Conservation (phyloP, 2,329 filamentous ascomycete species). For the Ophiostoma ulmi region DNA sequence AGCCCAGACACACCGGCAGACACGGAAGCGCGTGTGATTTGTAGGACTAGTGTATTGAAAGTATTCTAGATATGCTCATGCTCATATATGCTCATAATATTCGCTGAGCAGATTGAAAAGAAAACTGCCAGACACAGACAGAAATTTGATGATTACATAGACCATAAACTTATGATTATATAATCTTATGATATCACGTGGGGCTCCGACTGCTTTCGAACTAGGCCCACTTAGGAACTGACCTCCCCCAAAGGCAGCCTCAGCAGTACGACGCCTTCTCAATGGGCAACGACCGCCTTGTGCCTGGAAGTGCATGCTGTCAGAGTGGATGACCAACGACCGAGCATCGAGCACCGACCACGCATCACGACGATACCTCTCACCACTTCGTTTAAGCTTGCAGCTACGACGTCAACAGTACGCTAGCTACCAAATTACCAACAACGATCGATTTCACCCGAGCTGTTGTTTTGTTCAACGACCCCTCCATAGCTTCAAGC, state of each 20-base stretch:
- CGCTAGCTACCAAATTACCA: neutral
- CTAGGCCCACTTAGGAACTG: constrained; percentile 26
- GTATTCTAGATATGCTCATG: neutral
- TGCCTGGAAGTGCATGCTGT: constrained; percentile 12
- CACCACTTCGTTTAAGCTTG: neutral
- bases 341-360: neutral
- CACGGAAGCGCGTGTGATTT: constrained; percentile 18
- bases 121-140: neutral
- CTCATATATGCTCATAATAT: neutral
- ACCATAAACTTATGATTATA: neutral
- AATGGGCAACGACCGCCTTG: constrained; percentile 19
- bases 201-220: neutral
- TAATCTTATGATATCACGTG: constrained; percentile 1
- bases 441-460: neutral
- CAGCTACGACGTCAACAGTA: neutral
- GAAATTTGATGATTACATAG: neutral
- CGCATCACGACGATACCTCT: neutral
- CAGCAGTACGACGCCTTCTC: constrained; percentile 27
- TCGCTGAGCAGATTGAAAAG: neutral
- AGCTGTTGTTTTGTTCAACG: neutral
- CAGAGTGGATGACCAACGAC: constrained; percentile 9
- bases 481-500: neutral
- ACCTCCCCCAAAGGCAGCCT: constrained; percentile 28
- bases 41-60: neutral
- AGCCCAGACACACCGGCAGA: constrained; percentile 17